A percentile compares a stretch with the other conserved stretches of the same genome.
Evolutionary conservation across 371 early-diverging fungal species (phyloP).

Genomic region (Dichotomocladium elegans): DNA sequence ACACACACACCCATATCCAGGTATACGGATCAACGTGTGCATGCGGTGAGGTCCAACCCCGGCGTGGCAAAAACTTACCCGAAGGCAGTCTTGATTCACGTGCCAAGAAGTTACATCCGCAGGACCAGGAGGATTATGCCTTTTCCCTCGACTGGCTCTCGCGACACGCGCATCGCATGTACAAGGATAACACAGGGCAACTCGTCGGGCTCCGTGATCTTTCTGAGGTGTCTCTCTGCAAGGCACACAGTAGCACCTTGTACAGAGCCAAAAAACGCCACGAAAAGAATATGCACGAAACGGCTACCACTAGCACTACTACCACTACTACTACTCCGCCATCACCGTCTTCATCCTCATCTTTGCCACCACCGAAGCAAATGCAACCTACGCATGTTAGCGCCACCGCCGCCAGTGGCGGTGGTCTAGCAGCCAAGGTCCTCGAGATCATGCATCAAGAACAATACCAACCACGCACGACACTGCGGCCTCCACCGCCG

Average conservation of each 20-base stretch:
- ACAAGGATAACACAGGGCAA: conserved; percentile 25
- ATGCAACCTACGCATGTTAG: background rate
- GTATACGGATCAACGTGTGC: conserved; percentile 35
- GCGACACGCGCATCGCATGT: conserved; percentile 33
- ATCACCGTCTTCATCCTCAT: conserved; percentile 8
- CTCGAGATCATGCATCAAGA: background rate
- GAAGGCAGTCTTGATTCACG: conserved; percentile 41
- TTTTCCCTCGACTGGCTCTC: conserved; percentile 40
- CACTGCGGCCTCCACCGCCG: background rate
- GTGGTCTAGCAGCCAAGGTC: background rate
- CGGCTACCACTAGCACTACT: conserved; percentile 23
- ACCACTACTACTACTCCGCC: conserved; percentile 1
- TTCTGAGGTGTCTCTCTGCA: conserved; percentile 45
- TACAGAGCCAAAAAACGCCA: conserved; percentile 47
- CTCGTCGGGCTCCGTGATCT: conserved; percentile 28
- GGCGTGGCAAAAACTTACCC: conserved; percentile 46
- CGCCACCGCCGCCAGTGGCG: too few relatives aligned
- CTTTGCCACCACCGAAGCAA: background rate
- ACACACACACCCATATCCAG: too few relatives aligned
- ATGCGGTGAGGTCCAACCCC: conserved; percentile 42
- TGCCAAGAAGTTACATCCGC: conserved; percentile 35
- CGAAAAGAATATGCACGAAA: conserved; percentile 15
- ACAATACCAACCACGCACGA: background rate
- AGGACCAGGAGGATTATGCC: conserved; percentile 40
- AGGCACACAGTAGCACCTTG: conserved; percentile 45